Evolutionary conservation across 2,329 filamentous ascomycete genomes (phyloP).

Genomic region (Arthrobotrys entomopaga): DNA sequence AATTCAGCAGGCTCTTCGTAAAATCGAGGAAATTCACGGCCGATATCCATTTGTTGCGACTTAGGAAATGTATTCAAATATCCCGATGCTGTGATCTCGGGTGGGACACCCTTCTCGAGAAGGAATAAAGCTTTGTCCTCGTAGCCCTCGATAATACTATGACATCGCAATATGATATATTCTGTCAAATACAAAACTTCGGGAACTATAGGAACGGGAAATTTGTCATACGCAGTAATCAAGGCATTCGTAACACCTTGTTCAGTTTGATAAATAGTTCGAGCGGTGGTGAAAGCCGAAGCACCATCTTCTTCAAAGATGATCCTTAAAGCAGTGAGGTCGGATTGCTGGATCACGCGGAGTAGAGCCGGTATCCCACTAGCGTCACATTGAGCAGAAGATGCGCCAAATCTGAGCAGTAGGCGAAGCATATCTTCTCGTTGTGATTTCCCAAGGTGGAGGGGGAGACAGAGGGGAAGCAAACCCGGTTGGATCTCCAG

Average conservation of each 20-base stretch:
- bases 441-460: slow-evolving; percentile 69
- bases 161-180: slow-evolving; percentile 59
- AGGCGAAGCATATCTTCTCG: slow-evolving; percentile 68
- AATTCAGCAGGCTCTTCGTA: slow-evolving; percentile 72
- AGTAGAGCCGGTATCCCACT: slow-evolving; percentile 74
- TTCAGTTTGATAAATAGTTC: neutral
- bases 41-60: slow-evolving; percentile 62
- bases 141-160: slow-evolving; percentile 63
- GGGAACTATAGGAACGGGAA: too few relatives aligned
- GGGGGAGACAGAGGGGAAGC: slow-evolving; percentile 68
- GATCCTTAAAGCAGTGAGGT: slow-evolving; percentile 63
- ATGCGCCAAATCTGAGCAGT: slow-evolving; percentile 76
- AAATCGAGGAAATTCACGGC: too few relatives aligned
- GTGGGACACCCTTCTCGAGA: slow-evolving; percentile 71
- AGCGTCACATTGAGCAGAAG: slow-evolving; percentile 75
- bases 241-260: too few relatives aligned
- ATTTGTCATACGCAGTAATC: too few relatives aligned
- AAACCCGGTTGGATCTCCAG: slow-evolving; percentile 61
- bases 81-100: slow-evolving; percentile 65
- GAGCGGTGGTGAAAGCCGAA: slow-evolving; percentile 7
- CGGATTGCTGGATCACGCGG: slow-evolving; percentile 68
- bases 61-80: slow-evolving; percentile 65
- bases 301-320: slow-evolving; percentile 61
- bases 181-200: neutral
- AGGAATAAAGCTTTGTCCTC: slow-evolving; percentile 69